Conservation (phyloP, 1,284 basidiomycete genomes). For the Cryptococcus neoformans region DNA sequence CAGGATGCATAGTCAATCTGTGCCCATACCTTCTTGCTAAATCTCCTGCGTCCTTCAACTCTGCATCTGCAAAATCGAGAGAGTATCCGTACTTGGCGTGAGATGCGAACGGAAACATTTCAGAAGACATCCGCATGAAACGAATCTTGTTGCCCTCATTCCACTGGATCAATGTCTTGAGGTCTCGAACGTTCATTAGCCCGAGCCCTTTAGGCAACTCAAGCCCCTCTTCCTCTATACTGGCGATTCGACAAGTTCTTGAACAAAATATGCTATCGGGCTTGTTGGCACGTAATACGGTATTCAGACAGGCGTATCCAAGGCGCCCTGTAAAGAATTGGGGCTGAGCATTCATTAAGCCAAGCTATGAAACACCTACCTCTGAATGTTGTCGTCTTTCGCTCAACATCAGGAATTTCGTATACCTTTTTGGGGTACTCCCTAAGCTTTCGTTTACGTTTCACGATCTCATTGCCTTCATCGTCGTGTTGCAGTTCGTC, state of each 20-base stretch:
- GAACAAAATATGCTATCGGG: slow-evolving; percentile 50
- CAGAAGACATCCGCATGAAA: slow-evolving; percentile 79
- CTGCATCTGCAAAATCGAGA: slow-evolving; percentile 52
- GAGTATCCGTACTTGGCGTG: slow-evolving; percentile 76
- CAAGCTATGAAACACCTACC: slow-evolving; percentile 42
- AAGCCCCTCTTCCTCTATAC: slow-evolving; percentile 75
- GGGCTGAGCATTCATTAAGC: neutral
- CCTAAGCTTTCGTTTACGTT: slow-evolving; percentile 50
- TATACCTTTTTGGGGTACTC: slow-evolving; percentile 53
- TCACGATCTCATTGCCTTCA: slow-evolving; percentile 42
- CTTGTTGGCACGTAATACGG: slow-evolving; percentile 15
- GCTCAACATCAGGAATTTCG: slow-evolving; percentile 60
- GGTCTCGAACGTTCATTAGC: slow-evolving; percentile 67
- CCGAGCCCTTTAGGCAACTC: slow-evolving; percentile 77
- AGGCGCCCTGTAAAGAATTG: slow-evolving; percentile 34
- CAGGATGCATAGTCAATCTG: slow-evolving; percentile 80
- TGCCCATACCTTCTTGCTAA: slow-evolving; percentile 75
- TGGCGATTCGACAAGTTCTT: slow-evolving; percentile 66
- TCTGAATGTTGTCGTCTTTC: slow-evolving; percentile 60
- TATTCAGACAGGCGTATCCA: slow-evolving; percentile 45
- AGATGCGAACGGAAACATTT: slow-evolving; percentile 91
- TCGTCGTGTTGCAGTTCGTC: slow-evolving; percentile 36
- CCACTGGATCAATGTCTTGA: slow-evolving; percentile 73
- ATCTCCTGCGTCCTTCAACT: slow-evolving; percentile 57
- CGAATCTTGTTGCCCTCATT: slow-evolving; percentile 75